These are phyloP conservation scores for Porphyrellus cyaneotinctus DNA, from an alignment of 768 basidiomycete genomes.

Conservation along the genomic window DNA sequence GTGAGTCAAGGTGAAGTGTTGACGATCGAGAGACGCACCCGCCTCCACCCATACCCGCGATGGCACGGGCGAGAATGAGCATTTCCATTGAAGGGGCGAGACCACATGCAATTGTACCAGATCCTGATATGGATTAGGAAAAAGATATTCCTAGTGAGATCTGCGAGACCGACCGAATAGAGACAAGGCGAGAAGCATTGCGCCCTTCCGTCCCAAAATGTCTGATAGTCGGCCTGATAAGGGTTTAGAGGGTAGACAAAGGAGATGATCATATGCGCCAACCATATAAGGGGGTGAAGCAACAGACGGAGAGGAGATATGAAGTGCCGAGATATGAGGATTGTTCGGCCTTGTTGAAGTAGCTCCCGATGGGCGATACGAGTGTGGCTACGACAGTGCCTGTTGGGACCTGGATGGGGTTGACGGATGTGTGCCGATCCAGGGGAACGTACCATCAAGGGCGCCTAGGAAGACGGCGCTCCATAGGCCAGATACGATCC, in stretches of 20 bases:
- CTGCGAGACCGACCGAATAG: conserved; percentile 63
- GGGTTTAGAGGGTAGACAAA: conserved; percentile 15
- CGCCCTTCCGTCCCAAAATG: conserved; percentile 79
- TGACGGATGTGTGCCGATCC: background rate
- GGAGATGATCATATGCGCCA: conserved; percentile 21
- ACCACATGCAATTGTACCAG: conserved; percentile 84
- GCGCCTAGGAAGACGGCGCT: conserved; percentile 81
- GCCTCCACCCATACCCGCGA: conserved; percentile 92
- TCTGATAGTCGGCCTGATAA: conserved; percentile 73
- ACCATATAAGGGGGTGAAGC: conserved; percentile 90
- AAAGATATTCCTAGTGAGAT: conserved; percentile 9
- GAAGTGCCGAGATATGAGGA: conserved; percentile 87
- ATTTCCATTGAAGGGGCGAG: conserved; percentile 81
- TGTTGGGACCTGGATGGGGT: conserved; percentile 8
- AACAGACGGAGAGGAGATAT: conserved; percentile 84
- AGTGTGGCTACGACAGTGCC: conserved; percentile 88
- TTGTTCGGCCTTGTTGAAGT: conserved; percentile 75
- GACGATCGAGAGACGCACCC: conserved; percentile 49
- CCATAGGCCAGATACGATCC: conserved; percentile 79
- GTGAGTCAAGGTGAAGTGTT: conserved; percentile 4
- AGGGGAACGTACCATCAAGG: conserved; percentile 62
- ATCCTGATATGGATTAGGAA: conserved; percentile 42
- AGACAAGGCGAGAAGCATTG: conserved; percentile 78
- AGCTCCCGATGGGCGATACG: conserved; percentile 78
- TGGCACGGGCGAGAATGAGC: conserved; percentile 74